These are phyloP conservation scores for Ceriops zippeliana DNA, from an alignment of 345 rosid genomes.

Conservation along the genomic window DNA sequence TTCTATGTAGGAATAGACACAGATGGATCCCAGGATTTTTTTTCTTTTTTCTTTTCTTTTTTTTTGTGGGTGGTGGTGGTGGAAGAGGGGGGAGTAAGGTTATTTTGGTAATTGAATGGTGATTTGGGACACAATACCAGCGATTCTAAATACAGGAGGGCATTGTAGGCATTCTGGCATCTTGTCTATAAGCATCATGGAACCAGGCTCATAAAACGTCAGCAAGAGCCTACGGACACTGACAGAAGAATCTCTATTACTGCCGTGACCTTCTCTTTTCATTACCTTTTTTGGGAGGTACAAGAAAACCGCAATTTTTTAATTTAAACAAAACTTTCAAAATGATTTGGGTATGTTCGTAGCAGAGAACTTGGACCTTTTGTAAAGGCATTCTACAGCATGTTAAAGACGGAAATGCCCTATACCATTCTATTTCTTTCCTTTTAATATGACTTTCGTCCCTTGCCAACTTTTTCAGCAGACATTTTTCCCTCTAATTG, in stretches of 20 bases:
- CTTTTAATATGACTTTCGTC: conserved; percentile 13
- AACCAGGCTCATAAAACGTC: conserved; percentile 37
- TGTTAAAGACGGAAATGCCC: conserved; percentile 53
- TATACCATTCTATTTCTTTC: conserved; percentile 33
- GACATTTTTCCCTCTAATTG: conserved; percentile 11
- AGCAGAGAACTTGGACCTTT: conserved; percentile 58
- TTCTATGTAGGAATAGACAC: conserved; percentile 17
- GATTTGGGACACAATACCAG: not conserved
- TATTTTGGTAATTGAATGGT: conserved; percentile 14
- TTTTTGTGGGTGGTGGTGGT: no score
- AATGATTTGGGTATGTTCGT: conserved; percentile 43
- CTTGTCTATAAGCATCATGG: conserved; percentile 39
- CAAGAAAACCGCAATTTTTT: conserved; percentile 27
- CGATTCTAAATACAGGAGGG: conserved; percentile 12
- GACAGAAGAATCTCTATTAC: conserved; percentile 67
- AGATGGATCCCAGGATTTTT: conserved; percentile 23
- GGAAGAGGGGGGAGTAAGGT: conserved; percentile 13
- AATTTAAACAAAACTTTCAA: conserved; percentile 34
- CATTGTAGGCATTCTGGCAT: conserved; percentile 31
- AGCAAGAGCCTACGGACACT: conserved; percentile 39
- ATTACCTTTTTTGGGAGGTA: conserved; percentile 13
- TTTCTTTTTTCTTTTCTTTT: no score
- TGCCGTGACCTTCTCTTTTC: conserved; percentile 41
- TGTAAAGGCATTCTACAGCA: conserved; percentile 30
- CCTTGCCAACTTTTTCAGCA: conserved; percentile 21